These are phyloP conservation scores for Phytophthora europaea DNA, from an alignment of 352 stramenopile genomes.

Conservation along the genomic window DNA sequence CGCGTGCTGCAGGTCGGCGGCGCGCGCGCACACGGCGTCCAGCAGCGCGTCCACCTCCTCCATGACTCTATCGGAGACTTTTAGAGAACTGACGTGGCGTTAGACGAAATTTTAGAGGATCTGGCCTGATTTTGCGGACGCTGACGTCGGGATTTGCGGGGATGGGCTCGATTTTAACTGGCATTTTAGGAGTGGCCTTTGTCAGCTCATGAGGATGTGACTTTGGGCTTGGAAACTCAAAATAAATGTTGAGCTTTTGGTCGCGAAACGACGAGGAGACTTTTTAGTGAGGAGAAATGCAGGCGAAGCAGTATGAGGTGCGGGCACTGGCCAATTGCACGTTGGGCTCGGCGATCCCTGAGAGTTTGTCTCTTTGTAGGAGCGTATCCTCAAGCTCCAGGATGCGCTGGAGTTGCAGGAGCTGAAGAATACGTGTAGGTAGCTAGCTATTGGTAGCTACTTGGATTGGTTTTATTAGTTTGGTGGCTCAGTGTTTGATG, in stretches of 20 bases:
- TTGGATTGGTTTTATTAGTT: too few species aligned
- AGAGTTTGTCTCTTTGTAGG: constrained; percentile 33
- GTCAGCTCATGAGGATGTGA: background rate
- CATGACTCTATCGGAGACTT: constrained; percentile 27
- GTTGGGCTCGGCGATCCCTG: background rate
- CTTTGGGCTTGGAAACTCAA: too few species aligned
- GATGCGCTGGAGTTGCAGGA: constrained; percentile 84
- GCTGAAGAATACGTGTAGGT: constrained; percentile 83
- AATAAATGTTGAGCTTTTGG: background rate
- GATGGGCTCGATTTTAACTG: background rate
- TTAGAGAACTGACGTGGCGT: constrained; percentile 7
- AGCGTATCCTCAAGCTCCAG: constrained; percentile 83
- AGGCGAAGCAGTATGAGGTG: constrained; percentile 78
- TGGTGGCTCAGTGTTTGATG: background rate
- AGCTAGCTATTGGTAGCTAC: background rate
- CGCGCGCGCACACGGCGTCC: constrained; percentile 53
- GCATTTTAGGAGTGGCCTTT: background rate
- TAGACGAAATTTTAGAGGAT: background rate
- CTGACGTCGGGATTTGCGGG: background rate
- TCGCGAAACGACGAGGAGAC: background rate
- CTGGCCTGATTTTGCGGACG: constrained; percentile 3
- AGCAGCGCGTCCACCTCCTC: constrained; percentile 75
- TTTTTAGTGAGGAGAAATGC: constrained; percentile 42
- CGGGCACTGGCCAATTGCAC: background rate
- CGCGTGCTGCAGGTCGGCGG: constrained; percentile 45